Evolutionary conservation across 2,329 filamentous ascomycete genomes (phyloP), one percentile per base, ranked within the genome.

Genomic region (Sclerotinia sclerotiorum): DNA sequence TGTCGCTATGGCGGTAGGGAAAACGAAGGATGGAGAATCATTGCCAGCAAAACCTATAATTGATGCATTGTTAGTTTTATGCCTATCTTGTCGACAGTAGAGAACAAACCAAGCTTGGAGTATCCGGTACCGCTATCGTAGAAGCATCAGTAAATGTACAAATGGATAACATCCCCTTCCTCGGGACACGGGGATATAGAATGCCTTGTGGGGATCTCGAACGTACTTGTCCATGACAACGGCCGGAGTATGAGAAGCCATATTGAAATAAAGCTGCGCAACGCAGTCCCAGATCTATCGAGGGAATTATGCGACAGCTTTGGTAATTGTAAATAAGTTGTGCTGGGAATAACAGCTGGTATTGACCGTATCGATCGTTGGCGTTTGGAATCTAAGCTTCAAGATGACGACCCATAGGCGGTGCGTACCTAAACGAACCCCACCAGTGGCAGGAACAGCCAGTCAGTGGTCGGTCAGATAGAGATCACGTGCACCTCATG

Each of bases 181-280:
- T 69, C 52, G 46, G 44, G 54, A 57, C 57, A 58, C 46, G 62
- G 51, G 58, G 42, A 55, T 65, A 51, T 57, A 55, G 62, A 65
- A 35, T 70, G 65, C 55, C 68, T 73, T 60, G 68, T 65, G 54
- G 69, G 75, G 76, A 77, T 60, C 76, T 77, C 72, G 77, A 76
- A 80, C 93, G 83, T 90, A 97, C 95, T 99, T 99, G 95, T 99
- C 95, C 94, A 99, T 99, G 93, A 99, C 95, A 97, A 99, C 95
- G 92, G 95, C 95, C 78, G 95, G 95, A 80, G 95, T 98, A 88
- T 98, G 94, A 84, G 91, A 91, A 79, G 95, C 94, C 95, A 99
- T 99, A 77, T 79, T 84, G 79, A 77, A 73, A 63, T 68, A 66
- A 71, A 71, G 72, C 61, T 68, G 71, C 70, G 74, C 73, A 68